Conservation (phyloP, 345 rosid genomes). For the Aethionema arabicum region DNA sequence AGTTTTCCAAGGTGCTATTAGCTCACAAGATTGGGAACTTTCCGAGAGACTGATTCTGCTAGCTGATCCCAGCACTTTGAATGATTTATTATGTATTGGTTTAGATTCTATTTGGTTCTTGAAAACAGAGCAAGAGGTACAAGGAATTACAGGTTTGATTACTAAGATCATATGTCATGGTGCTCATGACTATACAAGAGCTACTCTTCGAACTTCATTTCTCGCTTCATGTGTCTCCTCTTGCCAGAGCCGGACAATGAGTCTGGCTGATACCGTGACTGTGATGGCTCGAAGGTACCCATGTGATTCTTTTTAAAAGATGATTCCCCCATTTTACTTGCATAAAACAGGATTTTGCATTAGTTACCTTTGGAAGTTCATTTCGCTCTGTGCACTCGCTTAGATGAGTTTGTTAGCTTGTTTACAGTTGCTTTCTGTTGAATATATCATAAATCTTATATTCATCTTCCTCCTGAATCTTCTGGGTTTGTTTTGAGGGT, state of each 20-base stretch:
- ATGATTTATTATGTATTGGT: slow-evolving; percentile 84
- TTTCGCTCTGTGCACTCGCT: too few relatives aligned
- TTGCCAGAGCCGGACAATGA: slow-evolving; percentile 78
- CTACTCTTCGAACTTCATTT: slow-evolving; percentile 92
- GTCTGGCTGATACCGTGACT: slow-evolving; percentile 81
- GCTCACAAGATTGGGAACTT: slow-evolving; percentile 85
- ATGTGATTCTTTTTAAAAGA: slow-evolving; percentile 6
- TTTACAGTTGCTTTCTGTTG: slow-evolving; percentile 5
- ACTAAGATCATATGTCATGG: slow-evolving; percentile 70
- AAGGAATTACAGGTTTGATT: slow-evolving; percentile 71
- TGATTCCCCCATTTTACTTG: neutral
- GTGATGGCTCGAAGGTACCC: slow-evolving; percentile 92
- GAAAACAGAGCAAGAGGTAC: slow-evolving; percentile 60
- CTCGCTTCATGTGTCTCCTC: slow-evolving; percentile 97
- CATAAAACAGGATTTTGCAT: too few relatives aligned
- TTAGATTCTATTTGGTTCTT: slow-evolving; percentile 93
- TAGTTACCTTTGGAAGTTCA: too few relatives aligned
- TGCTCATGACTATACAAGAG: slow-evolving; percentile 95
- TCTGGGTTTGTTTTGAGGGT: slow-evolving; percentile 23
- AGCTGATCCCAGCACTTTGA: slow-evolving; percentile 82
- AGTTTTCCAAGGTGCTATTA: slow-evolving; percentile 73
- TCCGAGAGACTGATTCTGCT: slow-evolving; percentile 66
- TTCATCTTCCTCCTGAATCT: slow-evolving; percentile 20
- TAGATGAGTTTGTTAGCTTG: neutral
- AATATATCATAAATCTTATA: slow-evolving; percentile 1